Evolutionary conservation across 345 rosid species (phyloP).

Genomic region (Gynandropsis gynandra): DNA sequence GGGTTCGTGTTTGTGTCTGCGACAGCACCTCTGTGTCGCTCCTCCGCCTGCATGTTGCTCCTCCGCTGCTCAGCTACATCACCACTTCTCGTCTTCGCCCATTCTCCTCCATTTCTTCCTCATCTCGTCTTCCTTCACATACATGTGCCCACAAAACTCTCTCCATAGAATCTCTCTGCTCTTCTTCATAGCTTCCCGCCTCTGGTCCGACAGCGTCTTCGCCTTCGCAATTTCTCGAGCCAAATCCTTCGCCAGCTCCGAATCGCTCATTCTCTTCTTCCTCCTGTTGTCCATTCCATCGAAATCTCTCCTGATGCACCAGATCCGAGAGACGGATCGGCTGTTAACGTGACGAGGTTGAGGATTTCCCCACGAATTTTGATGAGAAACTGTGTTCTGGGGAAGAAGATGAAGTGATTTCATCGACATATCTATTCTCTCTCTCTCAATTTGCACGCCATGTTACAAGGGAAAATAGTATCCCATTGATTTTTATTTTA

Average conservation of each 20-base stretch:
- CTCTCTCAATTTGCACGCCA: neutral
- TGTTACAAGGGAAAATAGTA: neutral
- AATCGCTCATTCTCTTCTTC: constrained; percentile 27
- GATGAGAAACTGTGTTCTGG: constrained; percentile 17
- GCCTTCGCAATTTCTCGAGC: constrained; percentile 50
- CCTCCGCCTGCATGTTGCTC: too few relatives aligned
- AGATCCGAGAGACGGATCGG: constrained; percentile 30
- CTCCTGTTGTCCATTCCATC: constrained; percentile 20
- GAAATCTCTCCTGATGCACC: constrained; percentile 24
- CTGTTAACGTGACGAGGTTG: constrained; percentile 7
- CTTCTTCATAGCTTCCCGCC: constrained; percentile 67
- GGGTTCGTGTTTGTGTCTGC: too few relatives aligned
- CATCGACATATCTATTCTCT: constrained; percentile 36
- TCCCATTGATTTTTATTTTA: neutral
- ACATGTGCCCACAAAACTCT: constrained; percentile 50
- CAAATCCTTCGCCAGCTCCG: constrained; percentile 51
- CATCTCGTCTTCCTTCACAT: constrained; percentile 41
- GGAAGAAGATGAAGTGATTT: constrained; percentile 25
- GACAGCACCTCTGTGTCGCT: too few relatives aligned
- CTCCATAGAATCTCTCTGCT: constrained; percentile 56
- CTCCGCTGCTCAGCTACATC: too few relatives aligned
- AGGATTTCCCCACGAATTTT: constrained; percentile 14
- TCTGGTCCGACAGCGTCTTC: constrained; percentile 39
- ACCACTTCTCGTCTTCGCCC: constrained; percentile 52
- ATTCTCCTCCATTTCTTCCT: constrained; percentile 47